Evolutionary conservation across 2,329 filamentous ascomycete species (phyloP).

Genomic region (Decorospora gaudefroyi): DNA sequence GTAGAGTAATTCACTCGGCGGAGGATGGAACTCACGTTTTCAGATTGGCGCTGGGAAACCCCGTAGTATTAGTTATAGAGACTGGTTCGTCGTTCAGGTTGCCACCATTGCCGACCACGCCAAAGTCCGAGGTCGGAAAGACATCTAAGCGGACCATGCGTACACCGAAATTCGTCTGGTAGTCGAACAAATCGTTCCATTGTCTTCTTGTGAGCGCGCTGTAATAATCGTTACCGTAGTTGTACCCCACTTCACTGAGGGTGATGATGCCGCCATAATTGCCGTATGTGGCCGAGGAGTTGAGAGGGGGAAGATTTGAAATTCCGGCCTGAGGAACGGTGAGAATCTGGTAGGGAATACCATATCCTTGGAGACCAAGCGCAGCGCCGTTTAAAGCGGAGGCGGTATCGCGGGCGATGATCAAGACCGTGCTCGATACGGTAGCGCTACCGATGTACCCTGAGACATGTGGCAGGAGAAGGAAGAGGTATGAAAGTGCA

Average conservation of each 20-base stretch:
- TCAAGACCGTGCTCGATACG: slow-evolving; percentile 56
- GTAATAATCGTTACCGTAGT: slow-evolving; percentile 55
- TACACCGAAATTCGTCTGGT: slow-evolving; percentile 62
- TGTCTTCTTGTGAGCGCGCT: slow-evolving; percentile 62
- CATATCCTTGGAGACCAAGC: slow-evolving; percentile 63
- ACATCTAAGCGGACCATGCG: slow-evolving; percentile 65
- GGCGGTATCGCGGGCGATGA: slow-evolving; percentile 59
- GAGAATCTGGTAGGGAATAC: slow-evolving; percentile 62
- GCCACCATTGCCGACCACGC: slow-evolving; percentile 46
- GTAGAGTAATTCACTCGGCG: too few species aligned
- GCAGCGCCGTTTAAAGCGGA: slow-evolving; percentile 57
- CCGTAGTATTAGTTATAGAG: slow-evolving; percentile 58
- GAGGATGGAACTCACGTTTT: slow-evolving; percentile 46
- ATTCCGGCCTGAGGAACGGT: slow-evolving; percentile 60
- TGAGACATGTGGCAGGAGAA: slow-evolving; percentile 23
- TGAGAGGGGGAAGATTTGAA: slow-evolving; percentile 57
- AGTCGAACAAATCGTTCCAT: slow-evolving; percentile 61
- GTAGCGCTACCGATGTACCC: slow-evolving; percentile 35
- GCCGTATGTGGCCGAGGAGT: slow-evolving; percentile 54
- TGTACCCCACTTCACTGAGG: slow-evolving; percentile 59
- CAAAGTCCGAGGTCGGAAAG: slow-evolving; percentile 59
- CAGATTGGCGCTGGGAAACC: slow-evolving; percentile 60
- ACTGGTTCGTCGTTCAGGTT: slow-evolving; percentile 47
- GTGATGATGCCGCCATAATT: slow-evolving; percentile 65
- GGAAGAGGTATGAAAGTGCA: slow-evolving; percentile 29